phyloP scores from a whole-genome alignment of 306 rosid genomes.

The Cotoneaster glaucophyllus region DNA sequence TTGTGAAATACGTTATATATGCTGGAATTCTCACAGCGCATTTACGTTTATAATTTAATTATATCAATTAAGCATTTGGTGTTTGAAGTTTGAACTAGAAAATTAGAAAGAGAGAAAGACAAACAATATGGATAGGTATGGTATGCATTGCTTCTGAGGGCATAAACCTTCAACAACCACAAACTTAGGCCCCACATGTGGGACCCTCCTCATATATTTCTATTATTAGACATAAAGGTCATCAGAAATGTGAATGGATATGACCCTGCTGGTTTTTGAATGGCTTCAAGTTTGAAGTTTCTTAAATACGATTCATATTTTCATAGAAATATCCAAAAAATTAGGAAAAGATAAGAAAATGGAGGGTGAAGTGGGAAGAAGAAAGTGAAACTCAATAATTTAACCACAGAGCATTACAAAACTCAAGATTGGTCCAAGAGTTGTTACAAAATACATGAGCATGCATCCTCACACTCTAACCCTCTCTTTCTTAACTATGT shows the following conservation, averaged over 20 bases:
- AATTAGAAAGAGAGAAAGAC: not conserved
- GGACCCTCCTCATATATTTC: not conserved
- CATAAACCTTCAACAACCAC: constrained; percentile 28
- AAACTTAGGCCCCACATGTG: constrained; percentile 7
- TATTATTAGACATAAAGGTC: not conserved
- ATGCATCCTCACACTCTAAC: constrained; percentile 28
- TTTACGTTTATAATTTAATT: not conserved
- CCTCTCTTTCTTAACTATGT: constrained; percentile 32
- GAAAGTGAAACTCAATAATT: constrained; percentile 27
- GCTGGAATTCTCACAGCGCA: not conserved
- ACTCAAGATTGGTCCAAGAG: constrained; percentile 36
- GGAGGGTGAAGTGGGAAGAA: not conserved
- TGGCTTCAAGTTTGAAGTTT: constrained; percentile 1
- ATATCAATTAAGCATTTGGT: not conserved
- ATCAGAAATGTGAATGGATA: not conserved
- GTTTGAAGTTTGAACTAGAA: not conserved
- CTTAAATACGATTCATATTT: no score
- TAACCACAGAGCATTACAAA: constrained; percentile 30
- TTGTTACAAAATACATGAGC: constrained; percentile 37
- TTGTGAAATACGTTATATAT: not conserved
- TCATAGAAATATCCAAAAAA: no score
- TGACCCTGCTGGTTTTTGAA: not conserved
- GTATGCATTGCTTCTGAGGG: not conserved
- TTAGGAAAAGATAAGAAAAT: no score
- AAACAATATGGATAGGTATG: constrained; percentile 22